Base-by-base conservation (phyloP, 2,329 filamentous ascomycete species). In the Lecanoromycetidae sp. region DNA sequence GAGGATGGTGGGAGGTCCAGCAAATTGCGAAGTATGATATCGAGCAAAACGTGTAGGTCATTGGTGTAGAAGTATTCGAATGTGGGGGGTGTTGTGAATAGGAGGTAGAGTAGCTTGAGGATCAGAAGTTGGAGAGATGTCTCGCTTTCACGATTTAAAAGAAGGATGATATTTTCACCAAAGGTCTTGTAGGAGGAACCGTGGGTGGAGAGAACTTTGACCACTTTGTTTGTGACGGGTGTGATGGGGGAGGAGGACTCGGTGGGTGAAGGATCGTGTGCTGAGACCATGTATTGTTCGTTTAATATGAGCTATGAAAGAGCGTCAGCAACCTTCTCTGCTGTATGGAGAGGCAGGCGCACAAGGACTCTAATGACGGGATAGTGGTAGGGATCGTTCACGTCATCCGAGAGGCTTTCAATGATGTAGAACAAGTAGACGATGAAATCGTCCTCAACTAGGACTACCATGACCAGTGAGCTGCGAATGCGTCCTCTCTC, bases 1-100 rank as follows among this genome's bases (percentile, higher is more conserved):
- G 71, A 79, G 61, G 94, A 90, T 58, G 90, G 82, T 0, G 93
- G 91, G 7, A 98, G 72, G 61, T 98, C 91, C 58, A 96, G 79
- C n/a, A 98, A 72, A 59, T 98, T 98, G 35, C 91, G 84, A 51
- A 98, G 86, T 49, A 98, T 87, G 54, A 98, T 91, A 60, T 98
- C 91, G 38, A 96, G 74, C 13, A 98, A 76, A 4, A 98, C 91
- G 49, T 87, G 84, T 25, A 98, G 72, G 60, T 98, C 91, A 61
- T 98, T 98, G 23, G 87, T 95, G 65, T 96, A 98, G 61, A 98
- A 98, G 65, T 96, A 98, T 66, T 98, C 91, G 63, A 91, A 87
- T 0, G 91, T 98, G 13, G 83, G 77, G 48, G 79, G 79, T 8
- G 87, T 96, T 4, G 88, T 94, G 66, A 98, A 98, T 8, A 98